Evolutionary conservation across 2,329 filamentous ascomycete genomes (phyloP).

Genomic region (Elsinoe arachidis): DNA sequence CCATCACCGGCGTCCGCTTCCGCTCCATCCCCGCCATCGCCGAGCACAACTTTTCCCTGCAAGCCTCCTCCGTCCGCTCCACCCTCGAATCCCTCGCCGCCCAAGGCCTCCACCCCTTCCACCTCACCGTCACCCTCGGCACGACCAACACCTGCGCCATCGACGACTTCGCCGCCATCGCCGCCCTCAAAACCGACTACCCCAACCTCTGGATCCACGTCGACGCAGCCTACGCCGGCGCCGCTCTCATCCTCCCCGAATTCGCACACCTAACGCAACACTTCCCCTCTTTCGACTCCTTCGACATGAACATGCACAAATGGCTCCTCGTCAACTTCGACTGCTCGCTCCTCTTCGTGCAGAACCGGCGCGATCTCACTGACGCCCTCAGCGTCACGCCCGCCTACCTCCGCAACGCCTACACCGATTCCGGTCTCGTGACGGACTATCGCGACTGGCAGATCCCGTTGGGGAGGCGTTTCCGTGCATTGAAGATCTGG

Average conservation of each 20-base stretch:
- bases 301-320: slow-evolving; percentile 96
- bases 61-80: slow-evolving; percentile 50
- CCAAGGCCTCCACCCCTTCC: slow-evolving; percentile 74
- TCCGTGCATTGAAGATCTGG: slow-evolving; percentile 88
- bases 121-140: slow-evolving; percentile 72
- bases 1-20: slow-evolving; percentile 78
- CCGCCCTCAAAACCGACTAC: slow-evolving; percentile 44
- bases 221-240: slow-evolving; percentile 86
- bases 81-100: slow-evolving; percentile 57
- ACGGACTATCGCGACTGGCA: slow-evolving; percentile 98
- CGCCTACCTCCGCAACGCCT: slow-evolving; percentile 72
- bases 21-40: slow-evolving; percentile 55
- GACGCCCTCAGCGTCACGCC: slow-evolving; percentile 70
- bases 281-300: slow-evolving; percentile 67
- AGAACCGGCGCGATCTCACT: slow-evolving; percentile 65
- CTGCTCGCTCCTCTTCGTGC: slow-evolving; percentile 69
- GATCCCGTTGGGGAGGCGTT: slow-evolving; percentile 81
- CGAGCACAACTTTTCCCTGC: slow-evolving; percentile 61
- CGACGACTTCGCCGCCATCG: slow-evolving; percentile 69
- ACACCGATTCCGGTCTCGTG: slow-evolving; percentile 72
- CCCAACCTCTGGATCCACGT: slow-evolving; percentile 79
- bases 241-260: slow-evolving; percentile 73
- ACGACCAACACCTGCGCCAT: slow-evolving; percentile 83
- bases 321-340: slow-evolving; percentile 96
- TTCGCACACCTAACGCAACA: slow-evolving; percentile 59